Conservation (phyloP, 2,329 filamentous ascomycete species). For the Chaetomium sp. region DNA sequence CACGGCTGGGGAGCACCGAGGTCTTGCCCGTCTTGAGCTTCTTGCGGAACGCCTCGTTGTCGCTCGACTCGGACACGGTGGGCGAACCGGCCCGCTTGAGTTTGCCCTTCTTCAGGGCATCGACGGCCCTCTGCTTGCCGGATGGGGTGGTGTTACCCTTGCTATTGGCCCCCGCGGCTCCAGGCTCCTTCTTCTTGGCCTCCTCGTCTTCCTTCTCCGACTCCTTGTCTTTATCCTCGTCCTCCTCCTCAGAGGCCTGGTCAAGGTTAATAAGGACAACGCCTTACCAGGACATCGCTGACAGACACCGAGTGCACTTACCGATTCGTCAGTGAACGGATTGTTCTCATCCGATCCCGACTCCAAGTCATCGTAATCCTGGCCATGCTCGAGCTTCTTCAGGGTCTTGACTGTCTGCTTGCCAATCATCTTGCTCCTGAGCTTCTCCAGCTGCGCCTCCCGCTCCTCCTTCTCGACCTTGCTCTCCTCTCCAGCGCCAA, state of each 20-base stretch:
- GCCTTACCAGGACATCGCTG: too few relatives aligned
- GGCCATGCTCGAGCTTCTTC: slow-evolving; percentile 77
- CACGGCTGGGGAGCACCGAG: slow-evolving; percentile 46
- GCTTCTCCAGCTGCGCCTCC: slow-evolving; percentile 61
- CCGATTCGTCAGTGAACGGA: slow-evolving; percentile 32
- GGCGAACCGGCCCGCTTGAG: slow-evolving; percentile 84
- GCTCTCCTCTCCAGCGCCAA: slow-evolving; percentile 62
- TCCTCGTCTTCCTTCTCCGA: slow-evolving; percentile 51
- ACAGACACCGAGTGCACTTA: slow-evolving; percentile 17
- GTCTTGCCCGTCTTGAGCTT: slow-evolving; percentile 58
- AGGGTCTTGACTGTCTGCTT: slow-evolving; percentile 76
- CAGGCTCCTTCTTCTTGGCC: slow-evolving; percentile 43
- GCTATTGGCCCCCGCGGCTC: slow-evolving; percentile 49
- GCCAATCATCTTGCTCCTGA: slow-evolving; percentile 62
- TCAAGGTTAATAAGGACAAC: slow-evolving; percentile 11
- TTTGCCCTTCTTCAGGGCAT: slow-evolving; percentile 50
- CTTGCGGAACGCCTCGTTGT: slow-evolving; percentile 80
- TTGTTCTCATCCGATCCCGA: slow-evolving; percentile 32
- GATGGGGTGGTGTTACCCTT: slow-evolving; percentile 60
- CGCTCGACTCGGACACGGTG: slow-evolving; percentile 82
- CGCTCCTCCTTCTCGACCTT: slow-evolving; percentile 68
- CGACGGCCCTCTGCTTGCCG: slow-evolving; percentile 40
- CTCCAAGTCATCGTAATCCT: slow-evolving; percentile 74
- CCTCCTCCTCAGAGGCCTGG: slow-evolving; percentile 49
- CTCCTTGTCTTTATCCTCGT: slow-evolving; percentile 54